Percentiles rank a stretch among this genome's conserved stretches.
These are phyloP conservation scores for Neurospora sp. DNA, from an alignment of 495 filamentous ascomycete genomes.

Conservation along the genomic window DNA sequence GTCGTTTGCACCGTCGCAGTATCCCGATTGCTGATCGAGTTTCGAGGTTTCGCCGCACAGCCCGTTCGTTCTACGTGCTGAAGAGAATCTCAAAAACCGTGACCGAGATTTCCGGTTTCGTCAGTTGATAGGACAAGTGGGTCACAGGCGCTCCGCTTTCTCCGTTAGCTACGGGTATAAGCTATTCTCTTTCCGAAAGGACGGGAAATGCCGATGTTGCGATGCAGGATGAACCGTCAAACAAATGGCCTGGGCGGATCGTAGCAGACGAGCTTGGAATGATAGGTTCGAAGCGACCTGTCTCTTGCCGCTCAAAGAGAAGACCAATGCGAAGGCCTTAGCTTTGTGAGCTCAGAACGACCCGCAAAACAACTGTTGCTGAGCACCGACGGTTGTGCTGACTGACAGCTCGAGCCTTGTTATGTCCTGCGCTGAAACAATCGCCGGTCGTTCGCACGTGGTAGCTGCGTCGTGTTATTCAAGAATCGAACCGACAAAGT, in stretches of 20 bases:
- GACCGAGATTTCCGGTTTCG: background rate
- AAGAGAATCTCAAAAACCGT: background rate
- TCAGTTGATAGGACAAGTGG: background rate
- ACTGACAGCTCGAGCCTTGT: background rate
- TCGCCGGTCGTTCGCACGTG: background rate
- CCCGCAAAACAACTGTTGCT: background rate
- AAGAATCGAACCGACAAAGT: background rate
- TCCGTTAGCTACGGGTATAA: background rate
- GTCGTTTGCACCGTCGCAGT: background rate
- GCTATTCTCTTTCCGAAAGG: background rate
- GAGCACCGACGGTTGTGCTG: background rate
- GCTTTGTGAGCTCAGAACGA: background rate
- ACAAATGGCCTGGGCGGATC: background rate
- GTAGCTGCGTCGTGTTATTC: background rate
- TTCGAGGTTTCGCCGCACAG: background rate
- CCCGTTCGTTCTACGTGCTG: background rate
- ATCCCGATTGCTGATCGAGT: background rate
- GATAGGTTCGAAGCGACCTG: background rate
- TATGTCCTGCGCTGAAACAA: background rate
- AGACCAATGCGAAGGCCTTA: background rate
- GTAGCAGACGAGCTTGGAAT: background rate
- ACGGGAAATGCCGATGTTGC: background rate
- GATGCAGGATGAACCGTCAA: background rate
- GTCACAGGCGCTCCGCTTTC: background rate
- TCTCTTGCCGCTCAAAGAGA: background rate